phyloP scores from a whole-genome alignment of 257 asterid species.

The Nicotiana benthamiana region DNA sequence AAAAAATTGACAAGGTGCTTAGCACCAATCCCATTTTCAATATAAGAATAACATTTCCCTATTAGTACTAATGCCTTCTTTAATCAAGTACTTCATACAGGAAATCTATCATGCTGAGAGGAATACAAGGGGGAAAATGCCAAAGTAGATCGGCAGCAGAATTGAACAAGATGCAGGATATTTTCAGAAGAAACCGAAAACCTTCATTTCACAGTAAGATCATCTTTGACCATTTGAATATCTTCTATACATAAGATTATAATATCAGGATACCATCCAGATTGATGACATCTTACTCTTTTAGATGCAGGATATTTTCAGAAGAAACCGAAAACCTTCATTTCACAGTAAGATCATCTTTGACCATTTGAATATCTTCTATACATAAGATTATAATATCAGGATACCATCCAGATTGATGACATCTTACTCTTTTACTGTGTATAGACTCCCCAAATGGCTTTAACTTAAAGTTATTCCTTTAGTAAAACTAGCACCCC shows the following conservation, averaged over 20 bases:
- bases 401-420: neutral
- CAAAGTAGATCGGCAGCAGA: neutral
- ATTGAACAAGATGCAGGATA: neutral
- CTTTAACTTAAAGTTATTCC: neutral
- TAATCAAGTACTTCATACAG: neutral
- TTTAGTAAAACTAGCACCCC: neutral
- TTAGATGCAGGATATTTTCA: neutral
- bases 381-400: neutral
- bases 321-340: neutral
- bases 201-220: neutral
- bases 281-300: too few species aligned
- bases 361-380: neutral
- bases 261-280: neutral
- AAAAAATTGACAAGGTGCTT: neutral
- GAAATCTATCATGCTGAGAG: neutral
- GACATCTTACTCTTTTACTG: slow-evolving; percentile 1
- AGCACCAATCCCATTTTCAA: neutral
- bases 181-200: neutral
- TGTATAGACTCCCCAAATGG: neutral
- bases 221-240: neutral
- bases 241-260: neutral
- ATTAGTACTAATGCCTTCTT: neutral
- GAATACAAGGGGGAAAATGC: neutral
- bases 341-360: neutral
- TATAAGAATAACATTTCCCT: neutral